Base-by-base conservation (phyloP, 257 asterid genomes). In the Salvia splendens region DNA sequence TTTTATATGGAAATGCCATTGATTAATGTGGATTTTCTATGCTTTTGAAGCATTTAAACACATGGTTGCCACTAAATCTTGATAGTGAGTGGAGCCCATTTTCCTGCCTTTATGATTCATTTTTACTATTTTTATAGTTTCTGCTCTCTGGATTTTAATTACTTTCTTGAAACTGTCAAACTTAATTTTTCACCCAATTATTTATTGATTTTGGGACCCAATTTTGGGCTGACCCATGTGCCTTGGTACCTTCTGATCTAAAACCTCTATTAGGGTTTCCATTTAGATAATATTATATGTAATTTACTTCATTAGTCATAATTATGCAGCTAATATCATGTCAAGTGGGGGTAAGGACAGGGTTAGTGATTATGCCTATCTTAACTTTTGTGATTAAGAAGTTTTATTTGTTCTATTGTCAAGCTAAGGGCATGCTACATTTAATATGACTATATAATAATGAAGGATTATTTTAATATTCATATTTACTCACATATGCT, bases 191-290 rank as follows among this genome's bases (percentile, higher is more conserved):
- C 65, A 36, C 35, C 61, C n/a, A 64, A 38, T 76, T 67, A 67
- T 66, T 64, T 64, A 73, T 51, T 64, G 38, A 58, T 16, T 49
- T 46, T 68, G 75, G 78, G 75, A 42, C 64, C 83, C 75, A 73
- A 50, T 9, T 70, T 49, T 60, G 73, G 66, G 47, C 64, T 72
- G 78, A 78, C 84, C 73, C 81, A 75, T 79, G 84, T 75, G 83
- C 79, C 14, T 64, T 72, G 61, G 36, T 17, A 36, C 75, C 41
- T 65, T 75, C 65, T 68, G 64, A 61, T 12, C 67, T 38, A 78
- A 40, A 59, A 65, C 70, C 77, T 66, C 68, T 61, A 51, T 70
- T 65, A 30, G 58, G 61, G 68, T 47, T 57, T 55, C 75, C 74
- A 67, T 67, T 79, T 74, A 49, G 57, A 57, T 61, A 50, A 1